phyloP scores from a whole-genome alignment of 108 stramenopile genomes.

The Nannochloropsis salina region DNA sequence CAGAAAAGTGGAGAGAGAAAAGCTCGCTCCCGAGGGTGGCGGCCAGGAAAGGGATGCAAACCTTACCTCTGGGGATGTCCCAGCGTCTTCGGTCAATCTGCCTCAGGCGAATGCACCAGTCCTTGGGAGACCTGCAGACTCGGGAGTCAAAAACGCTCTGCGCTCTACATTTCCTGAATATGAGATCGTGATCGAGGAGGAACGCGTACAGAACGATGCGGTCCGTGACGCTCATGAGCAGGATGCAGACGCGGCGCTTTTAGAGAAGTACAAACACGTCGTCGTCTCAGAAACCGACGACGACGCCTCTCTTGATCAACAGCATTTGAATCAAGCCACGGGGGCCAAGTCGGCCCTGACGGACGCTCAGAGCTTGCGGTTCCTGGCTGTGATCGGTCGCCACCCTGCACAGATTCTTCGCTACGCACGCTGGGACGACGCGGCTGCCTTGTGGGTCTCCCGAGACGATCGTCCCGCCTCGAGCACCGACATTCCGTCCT shows the following conservation, averaged over 20 bases:
- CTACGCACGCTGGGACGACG: background rate
- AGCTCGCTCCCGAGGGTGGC: background rate
- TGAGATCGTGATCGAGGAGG: constrained; percentile 20
- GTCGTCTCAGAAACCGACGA: background rate
- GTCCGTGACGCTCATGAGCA: background rate
- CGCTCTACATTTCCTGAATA: background rate
- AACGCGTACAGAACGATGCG: background rate
- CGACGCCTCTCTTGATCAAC: background rate
- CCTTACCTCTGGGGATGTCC: background rate
- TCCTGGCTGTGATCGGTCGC: background rate
- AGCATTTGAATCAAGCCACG: background rate
- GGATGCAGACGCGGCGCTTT: background rate
- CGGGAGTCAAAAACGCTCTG: background rate
- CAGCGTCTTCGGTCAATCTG: background rate
- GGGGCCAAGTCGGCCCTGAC: background rate
- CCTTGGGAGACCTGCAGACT: too few species aligned
- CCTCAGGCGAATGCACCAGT: background rate
- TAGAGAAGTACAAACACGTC: background rate
- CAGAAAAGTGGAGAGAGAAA: background rate
- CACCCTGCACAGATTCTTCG: background rate
- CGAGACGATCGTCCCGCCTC: background rate
- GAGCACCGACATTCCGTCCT: background rate
- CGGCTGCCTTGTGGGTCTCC: background rate
- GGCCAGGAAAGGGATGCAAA: background rate
- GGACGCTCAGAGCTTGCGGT: background rate